Conservation (phyloP, 75 land plant genomes). For the Sequoiadendron giganteum region DNA sequence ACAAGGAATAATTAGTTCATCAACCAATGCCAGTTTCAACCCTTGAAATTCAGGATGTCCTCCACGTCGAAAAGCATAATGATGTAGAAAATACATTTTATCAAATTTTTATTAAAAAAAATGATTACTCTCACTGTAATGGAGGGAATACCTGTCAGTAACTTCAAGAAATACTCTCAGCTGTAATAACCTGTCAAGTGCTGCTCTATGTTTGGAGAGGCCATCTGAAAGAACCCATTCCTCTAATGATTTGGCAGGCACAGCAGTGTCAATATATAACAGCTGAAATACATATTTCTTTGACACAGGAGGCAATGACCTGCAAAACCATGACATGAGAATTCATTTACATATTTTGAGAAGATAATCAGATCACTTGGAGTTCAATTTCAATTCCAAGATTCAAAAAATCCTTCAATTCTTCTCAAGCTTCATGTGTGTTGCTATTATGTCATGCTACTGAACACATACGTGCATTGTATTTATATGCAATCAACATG, state of each 20-base stretch:
- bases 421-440: not conserved
- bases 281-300: slow-evolving; percentile 85
- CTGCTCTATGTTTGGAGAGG: slow-evolving; percentile 75
- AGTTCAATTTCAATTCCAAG: not conserved
- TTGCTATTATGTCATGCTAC: not conserved
- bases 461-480: not conserved
- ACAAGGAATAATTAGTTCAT: too few relatives aligned
- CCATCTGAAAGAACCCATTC: slow-evolving; percentile 90
- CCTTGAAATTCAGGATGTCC: not conserved
- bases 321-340: slow-evolving; percentile 15
- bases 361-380: not conserved
- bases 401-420: not conserved
- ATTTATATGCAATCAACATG: not conserved
- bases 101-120: too few relatives aligned
- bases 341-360: not conserved
- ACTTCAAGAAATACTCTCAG: slow-evolving; percentile 63
- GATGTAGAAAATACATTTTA: not conserved
- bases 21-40: not conserved
- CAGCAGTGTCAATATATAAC: slow-evolving; percentile 66
- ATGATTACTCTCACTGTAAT: not conserved
- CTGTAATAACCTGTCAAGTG: slow-evolving; percentile 86
- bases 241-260: slow-evolving; percentile 66
- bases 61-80: slow-evolving; percentile 6
- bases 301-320: slow-evolving; percentile 93
- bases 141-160: slow-evolving; percentile 51